These are phyloP conservation scores for Delonix regia DNA, from an alignment of 306 rosid genomes.

Conservation along the genomic window DNA sequence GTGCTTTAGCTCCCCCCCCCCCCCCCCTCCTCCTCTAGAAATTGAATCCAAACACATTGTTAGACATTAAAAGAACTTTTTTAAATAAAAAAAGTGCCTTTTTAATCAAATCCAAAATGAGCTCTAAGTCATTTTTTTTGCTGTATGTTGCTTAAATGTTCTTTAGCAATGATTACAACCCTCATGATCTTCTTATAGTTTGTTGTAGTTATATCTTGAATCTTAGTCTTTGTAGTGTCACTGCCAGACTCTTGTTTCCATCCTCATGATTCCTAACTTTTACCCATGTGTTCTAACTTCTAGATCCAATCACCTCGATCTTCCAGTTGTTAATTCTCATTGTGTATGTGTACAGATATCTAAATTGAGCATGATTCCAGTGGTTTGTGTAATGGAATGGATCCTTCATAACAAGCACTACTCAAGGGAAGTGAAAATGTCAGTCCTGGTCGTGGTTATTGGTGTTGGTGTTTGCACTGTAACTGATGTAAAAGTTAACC, in stretches of 20 bases:
- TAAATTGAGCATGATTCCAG: constrained; percentile 96
- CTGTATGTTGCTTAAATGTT: constrained; percentile 8
- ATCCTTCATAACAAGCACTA: constrained; percentile 79
- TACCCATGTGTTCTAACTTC: constrained; percentile 8
- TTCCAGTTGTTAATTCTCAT: constrained; percentile 14
- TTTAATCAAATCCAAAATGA: neutral
- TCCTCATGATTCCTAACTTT: constrained; percentile 1
- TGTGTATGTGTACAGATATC: constrained; percentile 62
- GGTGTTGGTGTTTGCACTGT: constrained; percentile 96
- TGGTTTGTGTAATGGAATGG: constrained; percentile 97
- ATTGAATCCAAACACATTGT: neutral
- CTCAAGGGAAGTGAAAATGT: constrained; percentile 74
- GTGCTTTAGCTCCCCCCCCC: neutral
- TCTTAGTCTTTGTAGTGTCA: neutral
- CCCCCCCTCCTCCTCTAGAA: neutral
- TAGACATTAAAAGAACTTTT: neutral
- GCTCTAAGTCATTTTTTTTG: neutral
- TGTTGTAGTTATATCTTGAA: neutral
- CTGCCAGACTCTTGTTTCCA: constrained; percentile 2
- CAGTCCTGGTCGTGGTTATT: constrained; percentile 82
- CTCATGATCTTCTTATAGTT: neutral
- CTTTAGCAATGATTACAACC: constrained; percentile 9
- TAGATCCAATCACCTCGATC: neutral
- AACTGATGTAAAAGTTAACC: constrained; percentile 88
- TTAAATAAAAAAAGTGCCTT: neutral